Conservation (phyloP, 345 rosid genomes). For the Syzygium aromaticum region DNA sequence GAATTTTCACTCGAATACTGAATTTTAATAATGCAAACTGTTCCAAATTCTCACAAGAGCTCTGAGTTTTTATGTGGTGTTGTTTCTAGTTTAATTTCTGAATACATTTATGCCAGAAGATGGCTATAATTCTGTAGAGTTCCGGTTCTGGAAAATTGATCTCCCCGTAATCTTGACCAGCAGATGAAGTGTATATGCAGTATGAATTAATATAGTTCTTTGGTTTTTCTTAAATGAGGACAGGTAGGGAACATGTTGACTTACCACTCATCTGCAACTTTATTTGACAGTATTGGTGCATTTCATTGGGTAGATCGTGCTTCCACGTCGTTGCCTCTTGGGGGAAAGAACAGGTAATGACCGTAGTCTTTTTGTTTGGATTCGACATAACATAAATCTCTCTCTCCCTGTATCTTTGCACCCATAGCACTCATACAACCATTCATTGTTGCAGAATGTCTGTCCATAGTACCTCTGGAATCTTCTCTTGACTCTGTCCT, state of each 20-base stretch:
- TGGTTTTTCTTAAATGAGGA: background rate
- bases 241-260: background rate
- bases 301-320: conserved; percentile 86
- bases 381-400: background rate
- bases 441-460: background rate
- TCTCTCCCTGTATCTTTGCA: background rate
- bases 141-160: background rate
- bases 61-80: background rate
- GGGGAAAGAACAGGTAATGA: conserved; percentile 37
- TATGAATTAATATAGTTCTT: background rate
- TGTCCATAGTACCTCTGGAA: background rate
- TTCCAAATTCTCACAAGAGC: background rate
- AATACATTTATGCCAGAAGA: background rate
- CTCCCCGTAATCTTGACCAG: background rate
- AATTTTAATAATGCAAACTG: background rate
- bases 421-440: background rate
- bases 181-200: background rate
- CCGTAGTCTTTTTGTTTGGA: background rate
- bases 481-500: background rate
- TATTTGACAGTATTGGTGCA: conserved; percentile 61
- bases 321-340: conserved; percentile 32
- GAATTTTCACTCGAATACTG: background rate
- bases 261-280: background rate
- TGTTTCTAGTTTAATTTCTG: background rate
- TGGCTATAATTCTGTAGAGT: background rate